These are phyloP conservation scores for Metschnikowia similis DNA, from an alignment of 805 yeast species.

Conservation along the genomic window DNA sequence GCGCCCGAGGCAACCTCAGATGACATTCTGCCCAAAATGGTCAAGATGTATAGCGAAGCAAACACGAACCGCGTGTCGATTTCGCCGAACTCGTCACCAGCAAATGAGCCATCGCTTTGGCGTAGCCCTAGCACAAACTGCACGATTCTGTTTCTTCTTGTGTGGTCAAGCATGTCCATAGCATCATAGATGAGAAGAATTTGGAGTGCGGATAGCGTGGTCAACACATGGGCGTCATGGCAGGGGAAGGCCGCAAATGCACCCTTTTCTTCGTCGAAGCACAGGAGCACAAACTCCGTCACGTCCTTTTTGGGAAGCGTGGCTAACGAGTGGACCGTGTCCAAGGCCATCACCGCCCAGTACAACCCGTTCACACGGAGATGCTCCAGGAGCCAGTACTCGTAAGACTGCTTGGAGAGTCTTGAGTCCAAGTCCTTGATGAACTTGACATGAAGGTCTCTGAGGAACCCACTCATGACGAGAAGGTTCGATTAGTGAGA, in stretches of 20 bases:
- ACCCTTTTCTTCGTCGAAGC: conserved; percentile 57
- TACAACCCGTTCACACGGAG: conserved; percentile 86
- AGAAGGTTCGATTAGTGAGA: not conserved
- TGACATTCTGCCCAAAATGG: conserved; percentile 62
- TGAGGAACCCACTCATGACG: conserved; percentile 4
- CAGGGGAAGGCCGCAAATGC: conserved; percentile 89
- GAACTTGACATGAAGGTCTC: conserved; percentile 29
- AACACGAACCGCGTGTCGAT: conserved; percentile 89
- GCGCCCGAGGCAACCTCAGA: conserved; percentile 57
- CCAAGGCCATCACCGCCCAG: conserved; percentile 87
- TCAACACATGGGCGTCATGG: conserved; percentile 84
- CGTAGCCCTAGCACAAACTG: conserved; percentile 41
- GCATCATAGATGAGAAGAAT: conserved; percentile 58
- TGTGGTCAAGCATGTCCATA: conserved; percentile 38
- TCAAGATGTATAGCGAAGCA: conserved; percentile 69
- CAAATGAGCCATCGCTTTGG: conserved; percentile 65
- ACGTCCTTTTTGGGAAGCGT: conserved; percentile 61
- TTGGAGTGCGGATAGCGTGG: conserved; percentile 86
- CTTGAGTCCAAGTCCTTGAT: conserved; percentile 34
- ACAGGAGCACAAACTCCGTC: conserved; percentile 61
- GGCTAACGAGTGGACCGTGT: conserved; percentile 48
- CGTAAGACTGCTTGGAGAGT: conserved; percentile 46
- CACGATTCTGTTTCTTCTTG: conserved; percentile 24
- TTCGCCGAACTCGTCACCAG: conserved; percentile 90
- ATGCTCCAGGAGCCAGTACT: conserved; percentile 89